Evolutionary conservation across 2,329 filamentous ascomycete species (phyloP).

Genomic region (Cladosporium sphaerospermum): DNA sequence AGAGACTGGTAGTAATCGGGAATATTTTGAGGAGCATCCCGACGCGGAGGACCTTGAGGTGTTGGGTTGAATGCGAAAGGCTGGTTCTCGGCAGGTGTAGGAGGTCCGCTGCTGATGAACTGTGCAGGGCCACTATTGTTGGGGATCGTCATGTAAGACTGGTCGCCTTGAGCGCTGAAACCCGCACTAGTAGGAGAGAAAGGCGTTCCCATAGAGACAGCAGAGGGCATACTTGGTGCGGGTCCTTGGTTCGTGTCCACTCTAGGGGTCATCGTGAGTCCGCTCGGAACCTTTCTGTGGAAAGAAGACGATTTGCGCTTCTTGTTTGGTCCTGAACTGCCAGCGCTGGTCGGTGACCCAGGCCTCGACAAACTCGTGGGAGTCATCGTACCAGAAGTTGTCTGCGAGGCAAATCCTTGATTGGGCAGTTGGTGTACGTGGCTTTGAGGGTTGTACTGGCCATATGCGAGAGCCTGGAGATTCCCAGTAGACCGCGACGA

Average conservation of each 20-base stretch:
- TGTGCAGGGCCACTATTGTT: constrained; percentile 22
- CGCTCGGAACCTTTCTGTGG: constrained; percentile 60
- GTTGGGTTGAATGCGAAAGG: constrained; percentile 23
- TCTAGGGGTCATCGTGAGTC: constrained; percentile 69
- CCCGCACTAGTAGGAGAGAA: constrained; percentile 31
- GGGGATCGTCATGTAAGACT: constrained; percentile 29
- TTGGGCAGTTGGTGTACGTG: constrained; percentile 30
- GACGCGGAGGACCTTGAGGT: constrained; percentile 12
- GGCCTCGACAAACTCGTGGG: constrained; percentile 65
- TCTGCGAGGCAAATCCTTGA: constrained; percentile 28
- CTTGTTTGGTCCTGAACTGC: constrained; percentile 63
- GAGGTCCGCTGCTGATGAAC: constrained; percentile 26
- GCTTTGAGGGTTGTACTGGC: constrained; percentile 28
- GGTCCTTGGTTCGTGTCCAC: constrained; percentile 52
- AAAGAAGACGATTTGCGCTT: constrained; percentile 60
- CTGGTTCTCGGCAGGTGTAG: constrained; percentile 25
- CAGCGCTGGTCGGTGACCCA: constrained; percentile 56
- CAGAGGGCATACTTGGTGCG: constrained; percentile 24
- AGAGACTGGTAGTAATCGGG: constrained; percentile 13
- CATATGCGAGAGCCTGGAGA: constrained; percentile 49
- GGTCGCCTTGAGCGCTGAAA: constrained; percentile 15
- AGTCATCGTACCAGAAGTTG: constrained; percentile 45
- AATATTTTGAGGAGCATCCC: constrained; percentile 20
- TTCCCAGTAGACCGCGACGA: constrained; percentile 59
- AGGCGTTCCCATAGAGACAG: constrained; percentile 24